Conservation (phyloP, 2,329 filamentous ascomycete species). For the Emergomyces pasteurianus region DNA sequence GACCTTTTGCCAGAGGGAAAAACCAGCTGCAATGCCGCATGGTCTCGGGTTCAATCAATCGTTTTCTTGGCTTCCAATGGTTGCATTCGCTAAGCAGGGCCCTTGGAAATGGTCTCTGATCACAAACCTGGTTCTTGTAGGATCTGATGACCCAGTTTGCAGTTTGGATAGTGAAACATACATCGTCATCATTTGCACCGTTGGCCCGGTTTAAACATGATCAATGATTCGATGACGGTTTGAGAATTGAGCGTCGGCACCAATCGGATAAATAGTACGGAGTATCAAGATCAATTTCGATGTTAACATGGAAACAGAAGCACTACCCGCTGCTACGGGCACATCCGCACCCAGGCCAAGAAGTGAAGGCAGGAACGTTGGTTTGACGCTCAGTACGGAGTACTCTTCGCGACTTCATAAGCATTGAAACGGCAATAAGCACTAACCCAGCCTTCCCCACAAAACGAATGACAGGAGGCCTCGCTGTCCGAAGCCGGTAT, state of each 20-base stretch:
- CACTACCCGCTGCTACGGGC: background rate
- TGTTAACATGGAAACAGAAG: background rate
- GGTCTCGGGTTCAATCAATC: background rate
- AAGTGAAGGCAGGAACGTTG: background rate
- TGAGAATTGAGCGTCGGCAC: background rate
- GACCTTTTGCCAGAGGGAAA: background rate
- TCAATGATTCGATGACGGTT: background rate
- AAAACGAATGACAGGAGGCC: background rate
- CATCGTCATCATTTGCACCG: background rate
- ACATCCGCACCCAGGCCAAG: background rate
- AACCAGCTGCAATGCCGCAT: background rate
- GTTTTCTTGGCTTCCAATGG: background rate
- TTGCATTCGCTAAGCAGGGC: background rate
- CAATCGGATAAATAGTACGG: background rate
- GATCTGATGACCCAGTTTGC: background rate
- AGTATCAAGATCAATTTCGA: background rate
- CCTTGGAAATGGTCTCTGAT: background rate
- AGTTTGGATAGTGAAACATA: background rate
- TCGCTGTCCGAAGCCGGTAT: background rate
- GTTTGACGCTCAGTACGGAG: too few relatives aligned
- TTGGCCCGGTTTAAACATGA: background rate
- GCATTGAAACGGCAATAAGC: background rate
- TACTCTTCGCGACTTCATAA: background rate
- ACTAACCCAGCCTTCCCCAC: background rate
- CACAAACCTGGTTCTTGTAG: background rate